phyloP scores from a whole-genome alignment of 140 eudicot species.

The Oenanthe javanica region DNA sequence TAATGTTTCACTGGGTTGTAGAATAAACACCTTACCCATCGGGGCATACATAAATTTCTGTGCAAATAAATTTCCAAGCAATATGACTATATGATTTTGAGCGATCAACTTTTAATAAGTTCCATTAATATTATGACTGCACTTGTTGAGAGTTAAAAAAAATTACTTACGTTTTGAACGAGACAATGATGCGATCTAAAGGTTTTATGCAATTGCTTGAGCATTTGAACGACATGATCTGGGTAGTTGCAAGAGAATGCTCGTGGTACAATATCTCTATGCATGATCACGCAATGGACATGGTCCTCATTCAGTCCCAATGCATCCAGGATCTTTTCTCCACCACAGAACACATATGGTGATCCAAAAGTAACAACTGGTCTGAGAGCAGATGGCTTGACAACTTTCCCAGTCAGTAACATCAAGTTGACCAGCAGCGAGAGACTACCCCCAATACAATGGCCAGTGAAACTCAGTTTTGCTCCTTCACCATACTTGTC shows the following conservation, averaged over 20 bases:
- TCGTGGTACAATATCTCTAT: conserved; percentile 88
- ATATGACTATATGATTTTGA: neutral
- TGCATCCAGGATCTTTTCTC: conserved; percentile 54
- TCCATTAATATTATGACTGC: neutral
- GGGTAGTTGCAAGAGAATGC: conserved; percentile 95
- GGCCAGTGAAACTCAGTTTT: conserved; percentile 78
- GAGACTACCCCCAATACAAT: conserved; percentile 87
- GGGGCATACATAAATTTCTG: conserved; percentile 77
- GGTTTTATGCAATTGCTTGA: conserved; percentile 56
- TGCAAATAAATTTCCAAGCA: conserved; percentile 12
- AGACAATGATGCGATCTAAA: conserved; percentile 76
- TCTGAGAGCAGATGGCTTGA: conserved; percentile 53
- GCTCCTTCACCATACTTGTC: conserved; percentile 59
- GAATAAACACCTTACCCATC: conserved; percentile 71
- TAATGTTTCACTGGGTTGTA: conserved; percentile 66
- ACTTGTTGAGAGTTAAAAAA: neutral
- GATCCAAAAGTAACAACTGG: conserved; percentile 90
- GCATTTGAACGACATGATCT: conserved; percentile 50
- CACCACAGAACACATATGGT: conserved; percentile 79
- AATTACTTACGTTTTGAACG: conserved; percentile 51
- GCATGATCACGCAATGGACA: conserved; percentile 75
- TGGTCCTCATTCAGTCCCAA: conserved; percentile 60
- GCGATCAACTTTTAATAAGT: neutral
- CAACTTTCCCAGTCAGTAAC: conserved; percentile 51
- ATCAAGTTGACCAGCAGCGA: conserved; percentile 66